Percentiles rank a stretch among this genome's conserved stretches.
Evolutionary conservation across 2,329 filamentous ascomycete genomes (phyloP).

Genomic region (Fusarium sp.): DNA sequence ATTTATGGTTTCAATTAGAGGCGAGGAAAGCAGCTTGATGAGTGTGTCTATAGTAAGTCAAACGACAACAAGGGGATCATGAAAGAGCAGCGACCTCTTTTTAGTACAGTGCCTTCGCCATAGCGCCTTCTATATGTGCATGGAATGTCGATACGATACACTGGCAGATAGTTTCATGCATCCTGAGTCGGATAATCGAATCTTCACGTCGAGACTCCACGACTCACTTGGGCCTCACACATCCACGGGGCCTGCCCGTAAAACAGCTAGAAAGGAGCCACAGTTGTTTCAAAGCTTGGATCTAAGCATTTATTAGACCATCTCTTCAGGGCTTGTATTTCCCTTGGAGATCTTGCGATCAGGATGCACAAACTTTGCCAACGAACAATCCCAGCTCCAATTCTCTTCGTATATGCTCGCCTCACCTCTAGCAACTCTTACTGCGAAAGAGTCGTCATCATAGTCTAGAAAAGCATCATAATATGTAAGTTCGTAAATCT

Average conservation of each 20-base stretch:
- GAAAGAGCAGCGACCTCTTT: neutral
- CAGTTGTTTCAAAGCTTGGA: neutral
- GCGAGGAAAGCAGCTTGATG: neutral
- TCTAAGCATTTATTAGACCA: slow-evolving; percentile 5
- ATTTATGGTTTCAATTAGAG: neutral
- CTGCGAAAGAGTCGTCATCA: neutral
- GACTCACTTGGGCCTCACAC: neutral
- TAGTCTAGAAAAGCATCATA: neutral
- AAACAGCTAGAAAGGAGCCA: no score
- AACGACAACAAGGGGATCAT: neutral
- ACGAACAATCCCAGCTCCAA: slow-evolving; percentile 14
- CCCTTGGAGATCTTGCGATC: slow-evolving; percentile 1
- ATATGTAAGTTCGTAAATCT: neutral
- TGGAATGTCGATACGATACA: neutral
- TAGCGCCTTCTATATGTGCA: neutral
- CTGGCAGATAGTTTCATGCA: neutral
- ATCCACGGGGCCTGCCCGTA: no score
- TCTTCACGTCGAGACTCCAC: neutral
- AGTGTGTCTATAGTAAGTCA: neutral
- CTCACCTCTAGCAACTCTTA: neutral
- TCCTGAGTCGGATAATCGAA: neutral
- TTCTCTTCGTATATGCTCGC: neutral
- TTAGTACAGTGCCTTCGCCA: no score
- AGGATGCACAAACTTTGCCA: slow-evolving; percentile 7
- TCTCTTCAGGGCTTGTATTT: slow-evolving; percentile 9